Evolutionary conservation across 192 early-diverging fungal species (phyloP), one percentile per base, ranked within the genome.

Genomic region (Coemansia sp.): DNA sequence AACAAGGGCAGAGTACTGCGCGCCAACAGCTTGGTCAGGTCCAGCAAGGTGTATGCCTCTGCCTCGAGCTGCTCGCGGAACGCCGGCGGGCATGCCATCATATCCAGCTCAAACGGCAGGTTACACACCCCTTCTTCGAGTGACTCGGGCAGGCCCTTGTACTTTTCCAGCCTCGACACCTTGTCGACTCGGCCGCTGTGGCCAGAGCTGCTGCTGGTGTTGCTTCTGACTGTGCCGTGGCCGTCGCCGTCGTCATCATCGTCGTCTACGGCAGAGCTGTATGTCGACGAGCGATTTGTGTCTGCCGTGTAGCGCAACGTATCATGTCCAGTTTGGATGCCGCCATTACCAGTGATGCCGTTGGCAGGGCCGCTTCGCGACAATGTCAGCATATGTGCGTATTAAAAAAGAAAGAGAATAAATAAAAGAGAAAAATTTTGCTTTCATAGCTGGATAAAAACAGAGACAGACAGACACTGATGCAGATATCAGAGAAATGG

Each of bases 1-100:
- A 82, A 67, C 47, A 82, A 63, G 46, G 75, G 80, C 63, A 82
- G 69, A 11, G 75, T 66, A 59, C 75, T 73, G 63, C 72, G 68
- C 30, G 58, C 75, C 10, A 82, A 68, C 65, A 82, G 66, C 67
- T 73, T 70, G 46, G 80, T 68, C 40, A 82, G 69, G 58, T 82
- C 80, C 43, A 82, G 72, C 9, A 82, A 46, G 13, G 68, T 74
- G 72, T 64, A 70, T 1, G 75, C 80, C 55, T 82, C 80, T 8
- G 63, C 42, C 63, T 82, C 75, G 19, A 82, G 69, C 69, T 77
- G 75, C 66, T 82, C 80, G 65, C 75, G 75, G 28, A 82, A 82
- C 60, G 72, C 71, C 11, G 80, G 80, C 67, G 80, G 72, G 35
- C 69, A 77, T 11, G 74, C 55, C 69, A 82, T 74, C 69, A 71